Conservation (phyloP, 257 asterid species). For the Capsicum baccatum region DNA sequence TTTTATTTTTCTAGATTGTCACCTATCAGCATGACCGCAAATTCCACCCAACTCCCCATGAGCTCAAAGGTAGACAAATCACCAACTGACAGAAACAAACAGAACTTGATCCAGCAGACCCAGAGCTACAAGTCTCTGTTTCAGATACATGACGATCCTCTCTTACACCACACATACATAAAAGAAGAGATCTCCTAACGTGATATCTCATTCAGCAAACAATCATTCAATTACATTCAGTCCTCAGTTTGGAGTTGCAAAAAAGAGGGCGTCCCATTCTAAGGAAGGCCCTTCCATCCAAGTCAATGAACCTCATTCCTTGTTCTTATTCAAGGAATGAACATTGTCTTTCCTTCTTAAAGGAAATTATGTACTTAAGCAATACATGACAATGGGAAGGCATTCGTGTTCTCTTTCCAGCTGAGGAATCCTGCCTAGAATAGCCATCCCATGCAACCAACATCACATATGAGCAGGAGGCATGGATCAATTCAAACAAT, state of each 20-base stretch:
- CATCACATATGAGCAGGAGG: not conserved
- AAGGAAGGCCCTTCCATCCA: not conserved
- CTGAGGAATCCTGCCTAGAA: not conserved
- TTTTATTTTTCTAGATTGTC: not conserved
- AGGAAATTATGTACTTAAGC: not conserved
- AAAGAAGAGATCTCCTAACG: slow-evolving; percentile 1
- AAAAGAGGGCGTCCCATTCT: not conserved
- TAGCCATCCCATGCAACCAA: slow-evolving; percentile 9
- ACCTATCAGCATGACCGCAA: not conserved
- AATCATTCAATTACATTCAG: not conserved
- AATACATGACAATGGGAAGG: slow-evolving; percentile 1
- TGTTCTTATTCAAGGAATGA: not conserved
- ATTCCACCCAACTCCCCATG: slow-evolving; percentile 9
- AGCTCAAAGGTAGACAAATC: not conserved
- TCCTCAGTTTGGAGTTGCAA: not conserved
- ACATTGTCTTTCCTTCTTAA: slow-evolving; percentile 9
- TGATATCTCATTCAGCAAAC: not conserved
- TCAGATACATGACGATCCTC: not conserved
- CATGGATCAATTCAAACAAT: not conserved
- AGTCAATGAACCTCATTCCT: not conserved
- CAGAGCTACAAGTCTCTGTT: not conserved
- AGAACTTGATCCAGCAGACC: slow-evolving; percentile 14
- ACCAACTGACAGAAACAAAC: not conserved
- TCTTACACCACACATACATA: not conserved
- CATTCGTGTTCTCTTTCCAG: slow-evolving; percentile 9